These are phyloP conservation scores for Cunninghamia lanceolata DNA, from an alignment of 75 land plant species.

Conservation along the genomic window DNA sequence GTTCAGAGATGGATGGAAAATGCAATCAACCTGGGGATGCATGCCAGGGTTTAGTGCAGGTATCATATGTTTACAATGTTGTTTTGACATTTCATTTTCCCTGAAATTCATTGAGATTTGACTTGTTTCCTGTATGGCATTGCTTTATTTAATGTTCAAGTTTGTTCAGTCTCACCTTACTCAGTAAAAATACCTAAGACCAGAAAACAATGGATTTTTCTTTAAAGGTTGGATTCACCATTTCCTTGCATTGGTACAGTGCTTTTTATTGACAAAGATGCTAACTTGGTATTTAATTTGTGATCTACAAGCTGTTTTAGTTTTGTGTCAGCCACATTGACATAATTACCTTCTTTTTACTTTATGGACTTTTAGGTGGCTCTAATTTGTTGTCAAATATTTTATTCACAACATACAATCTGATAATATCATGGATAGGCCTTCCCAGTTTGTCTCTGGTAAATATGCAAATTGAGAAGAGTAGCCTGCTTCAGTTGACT, in stretches of 20 bases:
- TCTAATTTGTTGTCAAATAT: no score
- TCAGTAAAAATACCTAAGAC: not conserved
- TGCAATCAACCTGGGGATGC: constrained; percentile 71
- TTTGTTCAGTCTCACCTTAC: not conserved
- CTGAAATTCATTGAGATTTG: not conserved
- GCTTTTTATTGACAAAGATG: not conserved
- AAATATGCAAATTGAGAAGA: no score
- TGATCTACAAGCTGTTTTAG: not conserved
- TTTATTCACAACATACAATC: no score
- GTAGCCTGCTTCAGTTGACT: no score
- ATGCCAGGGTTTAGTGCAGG: constrained; percentile 82
- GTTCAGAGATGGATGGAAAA: constrained; percentile 30
- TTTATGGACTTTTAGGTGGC: no score
- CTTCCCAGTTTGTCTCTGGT: no score
- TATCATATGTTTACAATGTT: constrained; percentile 7
- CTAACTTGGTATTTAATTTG: not conserved
- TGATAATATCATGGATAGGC: no score
- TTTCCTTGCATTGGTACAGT: not conserved
- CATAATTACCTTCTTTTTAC: no score
- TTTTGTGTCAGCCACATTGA: not conserved
- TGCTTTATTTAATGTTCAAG: not conserved
- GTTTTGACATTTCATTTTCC: not conserved
- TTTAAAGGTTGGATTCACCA: not conserved
- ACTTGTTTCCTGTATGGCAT: not conserved
- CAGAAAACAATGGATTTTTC: not conserved